Base-by-base conservation (phyloP, 805 yeast genomes). In the Nakazawaea molendinolei region DNA sequence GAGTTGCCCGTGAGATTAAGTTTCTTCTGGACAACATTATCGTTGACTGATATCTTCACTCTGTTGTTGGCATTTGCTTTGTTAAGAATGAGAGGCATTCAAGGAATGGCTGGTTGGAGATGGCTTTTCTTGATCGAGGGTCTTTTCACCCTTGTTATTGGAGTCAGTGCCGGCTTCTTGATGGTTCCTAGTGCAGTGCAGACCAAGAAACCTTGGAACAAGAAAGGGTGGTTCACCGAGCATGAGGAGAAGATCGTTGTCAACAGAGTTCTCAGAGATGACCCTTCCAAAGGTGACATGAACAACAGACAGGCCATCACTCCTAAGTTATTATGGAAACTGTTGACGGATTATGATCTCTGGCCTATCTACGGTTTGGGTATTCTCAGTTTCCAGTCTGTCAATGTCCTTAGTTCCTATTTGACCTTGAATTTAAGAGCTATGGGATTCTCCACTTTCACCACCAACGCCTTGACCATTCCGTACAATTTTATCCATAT, bases 101-200 rank as follows among this genome's bases (percentile, higher is more conserved):
- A 37, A 14, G 53, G 53, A 3, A 41, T 47, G 31, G 54, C 55
- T 3, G 64, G 64, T 17, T 61, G 66, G 66, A 45, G 60, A 32
- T 60, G 62, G 61, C 44, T 60, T 16, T 60, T 58, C 39, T 35
- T 60, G 20, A 44, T 60, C 24, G 63, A 58, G 28, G 61, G 62
- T 18, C 18, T 46, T 9, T 41, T 44, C 24, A 45, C 45, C 24
- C 46, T 49, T 5, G 22, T 49, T 5, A 59, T 77, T 38, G 83
- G 83, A 0, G 20, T 74, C 19, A 42, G 48, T 4, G 53, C 71
- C 2, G 69, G 58, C 43, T 65, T 63, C 42, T 40, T 63, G 33
- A 74, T 77, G 81, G 79, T 76, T 5, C 65, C 80, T 1, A 65
- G 73, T 3, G 72, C 70, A 2, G 69, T 69, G 7, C 71, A 69